Evolutionary conservation across 1,284 basidiomycete genomes (phyloP), one percentile per base, ranked within the genome.

Genomic region (Ceratobasidium sp.): DNA sequence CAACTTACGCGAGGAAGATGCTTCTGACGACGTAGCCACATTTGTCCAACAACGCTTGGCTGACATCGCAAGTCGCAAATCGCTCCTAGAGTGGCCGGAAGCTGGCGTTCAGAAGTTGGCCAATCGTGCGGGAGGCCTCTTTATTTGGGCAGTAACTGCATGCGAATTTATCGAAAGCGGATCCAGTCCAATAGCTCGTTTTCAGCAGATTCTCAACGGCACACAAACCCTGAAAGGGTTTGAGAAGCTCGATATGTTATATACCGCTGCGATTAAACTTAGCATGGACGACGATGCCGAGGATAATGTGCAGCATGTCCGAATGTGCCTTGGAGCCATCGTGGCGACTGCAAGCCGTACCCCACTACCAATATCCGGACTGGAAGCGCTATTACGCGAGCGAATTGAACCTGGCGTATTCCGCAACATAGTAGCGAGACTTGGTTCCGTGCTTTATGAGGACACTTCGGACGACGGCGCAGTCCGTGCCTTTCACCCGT

Each of bases 391-490:
- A 7, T 29, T 70, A n/a, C n/a, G 29, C 20, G 22, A 49, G 22
- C n/a, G 42, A 7, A 10, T 64, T 17, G 10, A n/a, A 1, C 32
- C 1, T 1, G 43, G 35, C 12, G 35, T 25, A 7, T 29, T 70
- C 1, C 17, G 43, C 0, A 34, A 13, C n/a, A 47, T 65, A n/a
- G 25, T 68, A 6, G 25, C 13, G 4, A 32, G 38, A 13, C 54
- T 70, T 7, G 52, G 42, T 20, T 70, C 69, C 1, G 64, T 70
- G 35, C 25, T 70, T 13, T 34, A 67, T 15, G n/a, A 57, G 7
- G 55, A 64, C 29, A 20, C 56, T 27, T 6, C 43, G 3, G 45
- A 6, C 3, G 54, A 20, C 17, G 54, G 22, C 10, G 53, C 49
- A 4, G 31, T 70, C 20, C 62, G 69, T 1, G n/a, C 68, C 3